Conservation (phyloP, 441 rosid species). For the Gossypium davidsonii region DNA sequence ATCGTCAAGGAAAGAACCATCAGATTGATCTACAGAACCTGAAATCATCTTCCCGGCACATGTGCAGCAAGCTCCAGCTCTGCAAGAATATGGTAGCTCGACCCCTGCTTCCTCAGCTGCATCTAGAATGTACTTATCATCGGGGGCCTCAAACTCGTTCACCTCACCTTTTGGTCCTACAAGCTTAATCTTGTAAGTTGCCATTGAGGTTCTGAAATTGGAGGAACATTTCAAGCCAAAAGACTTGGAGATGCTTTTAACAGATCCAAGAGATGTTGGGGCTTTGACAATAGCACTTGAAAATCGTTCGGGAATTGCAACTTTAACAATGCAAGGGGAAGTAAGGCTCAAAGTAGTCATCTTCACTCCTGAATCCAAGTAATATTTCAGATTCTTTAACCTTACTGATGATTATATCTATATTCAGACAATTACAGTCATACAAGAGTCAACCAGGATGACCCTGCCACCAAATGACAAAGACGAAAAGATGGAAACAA, state of each 20-base stretch:
- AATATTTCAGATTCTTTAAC: not conserved
- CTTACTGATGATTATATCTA: not conserved
- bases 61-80: conserved; percentile 88
- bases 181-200: conserved; percentile 69
- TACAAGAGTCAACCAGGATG: not conserved
- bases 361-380: conserved; percentile 21
- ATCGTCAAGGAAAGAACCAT: conserved; percentile 76
- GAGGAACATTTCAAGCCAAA: conserved; percentile 61
- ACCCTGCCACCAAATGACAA: not conserved
- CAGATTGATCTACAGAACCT: conserved; percentile 68
- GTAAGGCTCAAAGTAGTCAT: conserved; percentile 48
- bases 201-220: conserved; percentile 44
- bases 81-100: conserved; percentile 83
- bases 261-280: conserved; percentile 40
- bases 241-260: conserved; percentile 42
- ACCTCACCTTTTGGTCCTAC: conserved; percentile 58
- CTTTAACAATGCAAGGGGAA: conserved; percentile 33
- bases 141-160: conserved; percentile 57
- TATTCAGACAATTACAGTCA: not conserved
- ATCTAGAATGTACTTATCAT: conserved; percentile 64
- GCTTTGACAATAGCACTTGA: conserved; percentile 29
- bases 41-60: conserved; percentile 63
- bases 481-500: not conserved
- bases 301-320: conserved; percentile 28
- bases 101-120: conserved; percentile 72